These are phyloP conservation scores for Fusarium subtropicale DNA, from an alignment of 2,329 filamentous ascomycete genomes.

Conservation along the genomic window DNA sequence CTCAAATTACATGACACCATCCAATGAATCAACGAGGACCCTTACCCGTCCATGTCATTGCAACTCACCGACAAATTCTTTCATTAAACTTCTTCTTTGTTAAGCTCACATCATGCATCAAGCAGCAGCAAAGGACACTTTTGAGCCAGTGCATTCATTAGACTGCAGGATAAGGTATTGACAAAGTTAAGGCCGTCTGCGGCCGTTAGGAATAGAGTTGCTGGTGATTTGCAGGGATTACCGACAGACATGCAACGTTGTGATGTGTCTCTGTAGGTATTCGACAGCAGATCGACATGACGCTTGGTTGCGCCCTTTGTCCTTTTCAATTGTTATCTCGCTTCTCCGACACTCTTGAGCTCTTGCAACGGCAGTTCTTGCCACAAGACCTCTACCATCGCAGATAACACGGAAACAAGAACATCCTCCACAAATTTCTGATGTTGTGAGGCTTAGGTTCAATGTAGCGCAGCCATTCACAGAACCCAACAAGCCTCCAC, in stretches of 20 bases:
- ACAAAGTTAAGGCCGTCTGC: slow-evolving; percentile 31
- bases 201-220: slow-evolving; percentile 27
- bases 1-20: background rate
- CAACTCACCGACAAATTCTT: background rate
- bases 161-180: slow-evolving; percentile 26
- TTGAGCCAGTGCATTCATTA: slow-evolving; percentile 21
- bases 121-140: slow-evolving; percentile 2
- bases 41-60: background rate
- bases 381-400: slow-evolving; percentile 11
- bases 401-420: slow-evolving; percentile 44
- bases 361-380: background rate
- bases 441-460: slow-evolving; percentile 27
- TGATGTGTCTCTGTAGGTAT: background rate
- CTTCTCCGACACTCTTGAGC: background rate
- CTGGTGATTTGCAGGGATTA: slow-evolving; percentile 15
- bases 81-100: slow-evolving; percentile 14
- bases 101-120: background rate
- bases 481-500: slow-evolving; percentile 9
- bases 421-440: slow-evolving; percentile 18
- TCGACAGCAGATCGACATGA: background rate
- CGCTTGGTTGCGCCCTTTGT: background rate
- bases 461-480: slow-evolving; percentile 25
- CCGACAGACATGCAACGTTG: background rate
- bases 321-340: slow-evolving; percentile 1
- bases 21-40: background rate